Conservation (phyloP, 768 basidiomycete species). For the Daedaleopsis nitida region DNA sequence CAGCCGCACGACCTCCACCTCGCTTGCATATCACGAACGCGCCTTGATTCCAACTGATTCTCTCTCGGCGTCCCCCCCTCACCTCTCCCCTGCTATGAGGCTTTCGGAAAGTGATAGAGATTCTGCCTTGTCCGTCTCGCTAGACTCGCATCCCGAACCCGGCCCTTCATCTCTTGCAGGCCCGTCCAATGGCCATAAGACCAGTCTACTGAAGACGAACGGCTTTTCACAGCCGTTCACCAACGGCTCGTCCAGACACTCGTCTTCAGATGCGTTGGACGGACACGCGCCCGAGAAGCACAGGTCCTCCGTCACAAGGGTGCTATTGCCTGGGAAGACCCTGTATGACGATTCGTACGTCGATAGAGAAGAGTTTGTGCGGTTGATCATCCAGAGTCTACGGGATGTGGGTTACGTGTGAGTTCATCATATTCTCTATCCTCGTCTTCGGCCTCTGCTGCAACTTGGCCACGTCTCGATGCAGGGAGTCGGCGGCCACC, state of each 20-base stretch:
- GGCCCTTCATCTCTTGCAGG: slow-evolving; percentile 24
- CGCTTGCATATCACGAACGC: slow-evolving; percentile 26
- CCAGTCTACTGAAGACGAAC: slow-evolving; percentile 23
- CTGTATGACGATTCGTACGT: slow-evolving; percentile 79
- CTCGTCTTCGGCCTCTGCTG: slow-evolving; percentile 8
- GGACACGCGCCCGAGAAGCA: slow-evolving; percentile 20
- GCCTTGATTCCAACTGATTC: slow-evolving; percentile 22
- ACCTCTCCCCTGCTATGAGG: slow-evolving; percentile 20
- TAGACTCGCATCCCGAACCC: slow-evolving; percentile 23
- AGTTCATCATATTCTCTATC: slow-evolving; percentile 14
- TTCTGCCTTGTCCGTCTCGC: slow-evolving; percentile 27
- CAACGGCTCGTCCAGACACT: slow-evolving; percentile 21
- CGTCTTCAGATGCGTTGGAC: slow-evolving; percentile 8
- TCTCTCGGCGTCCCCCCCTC: slow-evolving; percentile 12
- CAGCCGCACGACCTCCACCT: slow-evolving; percentile 20
- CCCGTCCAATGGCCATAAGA: slow-evolving; percentile 30
- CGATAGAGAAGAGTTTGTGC: slow-evolving; percentile 88
- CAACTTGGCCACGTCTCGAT: slow-evolving; percentile 13
- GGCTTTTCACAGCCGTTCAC: slow-evolving; percentile 24
- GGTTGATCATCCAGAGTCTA: slow-evolving; percentile 86
- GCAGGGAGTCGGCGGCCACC: slow-evolving; percentile 83
- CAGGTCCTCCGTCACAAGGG: slow-evolving; percentile 47
- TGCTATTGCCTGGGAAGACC: slow-evolving; percentile 69
- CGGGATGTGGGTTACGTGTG: slow-evolving; percentile 79
- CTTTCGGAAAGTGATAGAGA: slow-evolving; percentile 28